Evolutionary conservation across 2,329 filamentous ascomycete genomes (phyloP).

Genomic region (Rachicladosporium sp.): DNA sequence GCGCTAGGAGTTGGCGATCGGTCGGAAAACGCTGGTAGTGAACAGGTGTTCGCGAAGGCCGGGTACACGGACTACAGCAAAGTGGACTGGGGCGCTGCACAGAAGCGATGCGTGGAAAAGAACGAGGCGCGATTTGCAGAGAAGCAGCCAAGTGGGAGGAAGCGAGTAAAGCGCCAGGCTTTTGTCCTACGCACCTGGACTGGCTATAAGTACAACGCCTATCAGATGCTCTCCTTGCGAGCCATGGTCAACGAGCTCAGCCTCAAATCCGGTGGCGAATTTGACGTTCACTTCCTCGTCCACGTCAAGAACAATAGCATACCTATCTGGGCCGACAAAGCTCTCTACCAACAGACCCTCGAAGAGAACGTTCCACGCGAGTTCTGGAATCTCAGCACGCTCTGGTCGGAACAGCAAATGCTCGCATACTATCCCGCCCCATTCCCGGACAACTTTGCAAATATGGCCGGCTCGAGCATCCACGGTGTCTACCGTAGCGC

Average conservation of each 20-base stretch:
- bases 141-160: slow-evolving; percentile 19
- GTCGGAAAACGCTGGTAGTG: slow-evolving; percentile 31
- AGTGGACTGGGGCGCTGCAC: slow-evolving; percentile 36
- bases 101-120: slow-evolving; percentile 36
- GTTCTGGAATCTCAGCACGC: slow-evolving; percentile 74
- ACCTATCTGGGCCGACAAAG: slow-evolving; percentile 66
- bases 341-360: slow-evolving; percentile 55
- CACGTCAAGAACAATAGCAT: slow-evolving; percentile 68
- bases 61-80: slow-evolving; percentile 35
- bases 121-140: slow-evolving; percentile 35
- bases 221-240: slow-evolving; percentile 69
- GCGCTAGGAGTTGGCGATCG: slow-evolving; percentile 37
- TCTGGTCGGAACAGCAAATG: slow-evolving; percentile 96
- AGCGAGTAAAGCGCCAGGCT: slow-evolving; percentile 52
- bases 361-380: slow-evolving; percentile 63
- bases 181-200: slow-evolving; percentile 77
- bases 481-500: slow-evolving; percentile 75
- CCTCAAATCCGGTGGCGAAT: slow-evolving; percentile 71
- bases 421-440: slow-evolving; percentile 77
- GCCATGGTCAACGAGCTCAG: slow-evolving; percentile 74
- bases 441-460: slow-evolving; percentile 59
- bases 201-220: slow-evolving; percentile 63
- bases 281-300: slow-evolving; percentile 74
- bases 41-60: slow-evolving; percentile 40
- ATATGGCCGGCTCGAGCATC: slow-evolving; percentile 52